Conservation (phyloP, 1,139 yeast species). For the Eremothecium sinecaudum region DNA sequence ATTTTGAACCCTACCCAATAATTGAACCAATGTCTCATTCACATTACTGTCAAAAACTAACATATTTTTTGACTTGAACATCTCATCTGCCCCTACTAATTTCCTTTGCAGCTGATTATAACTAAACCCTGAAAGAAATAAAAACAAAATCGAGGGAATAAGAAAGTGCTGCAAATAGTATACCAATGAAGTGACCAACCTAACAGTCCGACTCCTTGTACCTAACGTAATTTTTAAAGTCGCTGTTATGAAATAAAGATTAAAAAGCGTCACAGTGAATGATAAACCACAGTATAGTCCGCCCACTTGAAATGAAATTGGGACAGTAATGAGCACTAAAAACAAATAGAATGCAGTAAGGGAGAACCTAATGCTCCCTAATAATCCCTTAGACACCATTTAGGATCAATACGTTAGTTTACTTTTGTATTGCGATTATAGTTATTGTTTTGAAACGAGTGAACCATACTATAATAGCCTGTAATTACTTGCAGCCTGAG, state of each 20-base stretch:
- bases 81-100: slow-evolving; percentile 5
- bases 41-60: slow-evolving; percentile 13
- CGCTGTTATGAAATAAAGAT: slow-evolving; percentile 61
- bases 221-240: slow-evolving; percentile 52
- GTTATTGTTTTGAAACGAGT: too few species aligned
- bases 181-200: slow-evolving; percentile 28
- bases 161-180: slow-evolving; percentile 76
- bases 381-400: slow-evolving; percentile 15
- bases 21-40: slow-evolving; percentile 20
- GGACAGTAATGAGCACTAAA: slow-evolving; percentile 72
- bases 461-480: too few species aligned
- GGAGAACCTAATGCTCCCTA: slow-evolving; percentile 26
- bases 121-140: slow-evolving; percentile 50
- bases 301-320: slow-evolving; percentile 91
- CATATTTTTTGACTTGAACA: background rate
- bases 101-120: slow-evolving; percentile 19
- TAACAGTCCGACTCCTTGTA: slow-evolving; percentile 42
- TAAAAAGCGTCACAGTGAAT: slow-evolving; percentile 66
- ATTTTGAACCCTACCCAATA: slow-evolving; percentile 14
- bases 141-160: slow-evolving; percentile 61
- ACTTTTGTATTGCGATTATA: too few species aligned
- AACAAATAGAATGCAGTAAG: slow-evolving; percentile 53
- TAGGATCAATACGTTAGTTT: too few species aligned
- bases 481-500: too few species aligned
- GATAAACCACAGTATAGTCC: slow-evolving; percentile 85